Percentiles rank a stretch among this genome's conserved stretches.
These are phyloP conservation scores for Cladophialophora immunda DNA, from an alignment of 2,329 filamentous ascomycete genomes.

Conservation along the genomic window DNA sequence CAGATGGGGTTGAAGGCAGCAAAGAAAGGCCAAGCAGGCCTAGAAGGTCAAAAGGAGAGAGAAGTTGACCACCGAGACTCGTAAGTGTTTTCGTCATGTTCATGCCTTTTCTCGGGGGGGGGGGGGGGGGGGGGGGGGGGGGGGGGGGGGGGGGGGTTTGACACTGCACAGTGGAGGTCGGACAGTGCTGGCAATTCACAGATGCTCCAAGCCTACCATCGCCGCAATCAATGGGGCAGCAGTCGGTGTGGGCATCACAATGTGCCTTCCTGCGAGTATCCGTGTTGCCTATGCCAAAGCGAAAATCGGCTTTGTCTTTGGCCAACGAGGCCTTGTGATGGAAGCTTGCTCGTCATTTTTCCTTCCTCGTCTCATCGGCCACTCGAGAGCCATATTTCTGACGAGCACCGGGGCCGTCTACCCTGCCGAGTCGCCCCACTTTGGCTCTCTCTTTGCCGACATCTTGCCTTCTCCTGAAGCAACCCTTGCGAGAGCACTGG, in stretches of 20 bases:
- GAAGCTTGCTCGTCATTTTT: conserved; percentile 75
- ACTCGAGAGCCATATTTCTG: conserved; percentile 69
- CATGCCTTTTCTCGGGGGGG: too few relatives aligned
- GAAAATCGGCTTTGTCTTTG: conserved; percentile 76
- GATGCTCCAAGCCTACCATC: conserved; percentile 67
- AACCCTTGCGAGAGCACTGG: conserved; percentile 71
- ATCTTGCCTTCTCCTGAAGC: conserved; percentile 64
- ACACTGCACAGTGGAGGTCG: conserved; percentile 64
- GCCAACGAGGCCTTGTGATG: conserved; percentile 71
- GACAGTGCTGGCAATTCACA: conserved; percentile 64
- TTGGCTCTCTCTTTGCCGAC: conserved; percentile 72
- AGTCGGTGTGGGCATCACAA: conserved; percentile 69
- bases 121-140: too few relatives aligned
- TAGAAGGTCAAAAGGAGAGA: too few relatives aligned
- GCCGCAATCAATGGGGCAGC: conserved; percentile 68
- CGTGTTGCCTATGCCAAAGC: conserved; percentile 63
- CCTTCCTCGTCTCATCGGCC: conserved; percentile 72
- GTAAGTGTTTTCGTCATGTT: too few relatives aligned
- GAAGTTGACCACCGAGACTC: too few relatives aligned
- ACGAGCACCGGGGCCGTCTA: conserved; percentile 72
- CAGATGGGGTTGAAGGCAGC: too few relatives aligned
- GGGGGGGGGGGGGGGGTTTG: too few relatives aligned
- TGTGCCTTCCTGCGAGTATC: conserved; percentile 65
- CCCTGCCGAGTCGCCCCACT: conserved; percentile 58
- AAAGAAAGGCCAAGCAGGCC: too few relatives aligned